phyloP scores from a whole-genome alignment of 352 stramenopile species.

The Pythium monospermum region DNA sequence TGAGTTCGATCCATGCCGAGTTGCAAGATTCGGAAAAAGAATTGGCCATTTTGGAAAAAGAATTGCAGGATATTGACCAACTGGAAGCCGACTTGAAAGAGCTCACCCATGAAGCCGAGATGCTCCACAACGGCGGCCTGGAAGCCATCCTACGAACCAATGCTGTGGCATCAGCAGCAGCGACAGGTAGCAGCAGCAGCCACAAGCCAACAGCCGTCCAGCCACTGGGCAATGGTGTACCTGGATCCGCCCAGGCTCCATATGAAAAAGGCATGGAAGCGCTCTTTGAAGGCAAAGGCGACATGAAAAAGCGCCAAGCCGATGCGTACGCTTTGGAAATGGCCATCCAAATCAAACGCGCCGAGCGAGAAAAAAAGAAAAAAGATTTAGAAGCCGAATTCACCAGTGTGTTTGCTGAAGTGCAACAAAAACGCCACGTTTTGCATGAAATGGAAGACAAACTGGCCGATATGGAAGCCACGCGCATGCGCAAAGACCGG shows the following conservation, averaged over 20 bases:
- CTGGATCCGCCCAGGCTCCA: background rate
- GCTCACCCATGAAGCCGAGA: conserved; percentile 88
- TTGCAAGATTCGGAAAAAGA: conserved; percentile 89
- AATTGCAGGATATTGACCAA: conserved; percentile 92
- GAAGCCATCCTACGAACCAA: conserved; percentile 39
- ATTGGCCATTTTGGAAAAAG: conserved; percentile 83
- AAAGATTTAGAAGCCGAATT: conserved; percentile 91
- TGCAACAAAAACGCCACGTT: conserved; percentile 83
- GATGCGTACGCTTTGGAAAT: conserved; percentile 91
- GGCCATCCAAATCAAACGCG: conserved; percentile 90
- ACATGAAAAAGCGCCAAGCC: conserved; percentile 47
- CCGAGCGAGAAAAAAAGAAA: conserved; percentile 89
- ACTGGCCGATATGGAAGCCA: conserved; percentile 92
- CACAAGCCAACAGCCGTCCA: conserved; percentile 18
- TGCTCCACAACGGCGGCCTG: conserved; percentile 65
- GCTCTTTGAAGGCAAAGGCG: conserved; percentile 42
- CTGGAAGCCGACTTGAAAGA: conserved; percentile 87
- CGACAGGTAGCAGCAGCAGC: background rate
- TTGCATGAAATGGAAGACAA: conserved; percentile 78
- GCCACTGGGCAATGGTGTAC: conserved; percentile 53
- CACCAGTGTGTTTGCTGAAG: conserved; percentile 84
- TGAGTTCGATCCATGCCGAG: conserved; percentile 88
- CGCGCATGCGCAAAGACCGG: conserved; percentile 88
- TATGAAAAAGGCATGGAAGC: conserved; percentile 52
- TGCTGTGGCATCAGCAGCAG: conserved; percentile 2